Evolutionary conservation across 2,329 filamentous ascomycete genomes (phyloP).

Genomic region (Colletotrichum truncatum): DNA sequence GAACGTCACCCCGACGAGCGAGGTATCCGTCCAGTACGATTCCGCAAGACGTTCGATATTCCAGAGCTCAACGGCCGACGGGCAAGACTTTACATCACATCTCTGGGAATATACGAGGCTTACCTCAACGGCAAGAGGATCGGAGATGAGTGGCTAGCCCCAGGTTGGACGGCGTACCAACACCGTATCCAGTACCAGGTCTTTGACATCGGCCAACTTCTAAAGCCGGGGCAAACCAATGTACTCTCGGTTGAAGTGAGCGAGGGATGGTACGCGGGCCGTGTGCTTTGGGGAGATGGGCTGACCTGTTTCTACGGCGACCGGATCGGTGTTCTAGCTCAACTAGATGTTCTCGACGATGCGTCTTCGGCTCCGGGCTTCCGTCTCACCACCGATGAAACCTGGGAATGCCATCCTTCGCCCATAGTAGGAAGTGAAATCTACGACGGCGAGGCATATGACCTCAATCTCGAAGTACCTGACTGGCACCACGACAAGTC

Average conservation of each 20-base stretch:
- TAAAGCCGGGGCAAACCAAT: conserved; percentile 42
- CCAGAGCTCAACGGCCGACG: neutral
- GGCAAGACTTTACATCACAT: conserved; percentile 46
- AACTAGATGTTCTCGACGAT: conserved; percentile 46
- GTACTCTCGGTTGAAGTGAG: conserved; percentile 55
- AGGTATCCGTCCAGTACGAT: conserved; percentile 19
- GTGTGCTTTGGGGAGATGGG: conserved; percentile 12
- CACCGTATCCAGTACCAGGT: conserved; percentile 53
- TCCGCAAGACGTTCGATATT: conserved; percentile 11
- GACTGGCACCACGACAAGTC: conserved; percentile 36
- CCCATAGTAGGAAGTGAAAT: conserved; percentile 51
- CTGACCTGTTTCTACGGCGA: conserved; percentile 47
- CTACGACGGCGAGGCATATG: conserved; percentile 63
- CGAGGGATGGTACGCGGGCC: conserved; percentile 60
- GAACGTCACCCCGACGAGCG: neutral
- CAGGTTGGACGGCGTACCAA: conserved; percentile 55
- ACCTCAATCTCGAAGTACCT: conserved; percentile 42
- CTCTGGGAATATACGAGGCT: conserved; percentile 45
- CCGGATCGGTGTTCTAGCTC: conserved; percentile 46
- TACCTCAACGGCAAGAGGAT: conserved; percentile 48
- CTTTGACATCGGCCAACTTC: conserved; percentile 49
- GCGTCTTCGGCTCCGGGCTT: conserved; percentile 33
- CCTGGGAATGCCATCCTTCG: conserved; percentile 45
- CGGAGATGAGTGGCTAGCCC: conserved; percentile 44
- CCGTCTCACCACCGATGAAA: conserved; percentile 45